Percentiles rank a stretch among this genome's conserved stretches.
Conservation (phyloP, 2,329 filamentous ascomycete genomes). For the Geosmithia flava region DNA sequence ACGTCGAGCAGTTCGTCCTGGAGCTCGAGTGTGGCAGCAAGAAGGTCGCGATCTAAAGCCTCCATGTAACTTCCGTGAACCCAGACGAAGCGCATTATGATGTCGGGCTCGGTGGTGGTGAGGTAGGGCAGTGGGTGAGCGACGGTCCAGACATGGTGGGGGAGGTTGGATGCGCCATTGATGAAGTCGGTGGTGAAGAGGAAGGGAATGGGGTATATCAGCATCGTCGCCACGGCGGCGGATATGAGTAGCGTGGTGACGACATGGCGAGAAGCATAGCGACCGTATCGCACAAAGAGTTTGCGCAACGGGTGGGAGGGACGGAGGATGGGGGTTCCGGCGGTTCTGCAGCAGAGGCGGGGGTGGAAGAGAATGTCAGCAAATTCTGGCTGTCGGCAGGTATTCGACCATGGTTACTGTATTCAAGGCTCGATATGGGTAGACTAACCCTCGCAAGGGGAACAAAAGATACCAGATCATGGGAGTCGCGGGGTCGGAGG, state of each 20-base stretch:
- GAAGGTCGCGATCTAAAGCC: conserved; percentile 52
- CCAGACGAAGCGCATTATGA: conserved; percentile 76
- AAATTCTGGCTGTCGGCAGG: background rate
- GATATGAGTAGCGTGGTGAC: conserved; percentile 62
- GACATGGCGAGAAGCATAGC: conserved; percentile 60
- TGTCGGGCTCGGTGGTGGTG: conserved; percentile 43
- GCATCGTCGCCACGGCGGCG: conserved; percentile 55
- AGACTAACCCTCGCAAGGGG: conserved; percentile 60
- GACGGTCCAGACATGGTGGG: conserved; percentile 72
- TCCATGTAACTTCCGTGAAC: conserved; percentile 72
- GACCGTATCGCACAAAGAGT: conserved; percentile 57
- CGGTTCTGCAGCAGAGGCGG: conserved; percentile 41
- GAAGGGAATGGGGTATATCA: conserved; percentile 66
- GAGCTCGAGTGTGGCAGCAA: conserved; percentile 54
- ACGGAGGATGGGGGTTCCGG: conserved; percentile 56
- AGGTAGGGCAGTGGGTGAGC: conserved; percentile 49
- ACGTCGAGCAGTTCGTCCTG: conserved; percentile 57
- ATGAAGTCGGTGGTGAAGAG: conserved; percentile 61
- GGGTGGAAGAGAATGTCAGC: background rate
- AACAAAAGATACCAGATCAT: conserved; percentile 74
- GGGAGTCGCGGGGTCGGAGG: background rate
- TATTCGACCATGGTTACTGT: background rate
- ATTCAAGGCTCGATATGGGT: background rate
- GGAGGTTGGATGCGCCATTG: conserved; percentile 58
- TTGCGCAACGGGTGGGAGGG: conserved; percentile 52